Evolutionary conservation across 306 rosid species (phyloP).

Genomic region (Ochetophila trinervis): DNA sequence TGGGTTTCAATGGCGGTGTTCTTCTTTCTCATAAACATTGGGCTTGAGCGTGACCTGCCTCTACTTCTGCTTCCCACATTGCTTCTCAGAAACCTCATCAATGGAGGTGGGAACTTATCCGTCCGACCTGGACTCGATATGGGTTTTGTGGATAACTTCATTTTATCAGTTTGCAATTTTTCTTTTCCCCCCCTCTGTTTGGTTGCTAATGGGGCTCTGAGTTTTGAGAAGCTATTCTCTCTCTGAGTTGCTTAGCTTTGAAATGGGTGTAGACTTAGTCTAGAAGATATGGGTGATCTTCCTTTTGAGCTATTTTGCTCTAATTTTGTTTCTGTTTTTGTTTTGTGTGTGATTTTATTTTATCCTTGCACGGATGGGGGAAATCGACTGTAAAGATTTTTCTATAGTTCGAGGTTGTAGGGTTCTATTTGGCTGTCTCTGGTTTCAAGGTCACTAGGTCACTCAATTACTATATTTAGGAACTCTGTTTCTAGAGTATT

Average conservation of each 20-base stretch:
- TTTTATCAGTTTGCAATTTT: slow-evolving; percentile 5
- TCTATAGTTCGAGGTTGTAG: slow-evolving; percentile 27
- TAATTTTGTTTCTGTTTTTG: slow-evolving; percentile 13
- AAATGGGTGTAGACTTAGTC: slow-evolving; percentile 15
- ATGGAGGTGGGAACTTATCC: slow-evolving; percentile 88
- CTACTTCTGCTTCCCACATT: slow-evolving; percentile 72
- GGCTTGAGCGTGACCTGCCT: slow-evolving; percentile 60
- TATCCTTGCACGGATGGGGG: slow-evolving; percentile 63
- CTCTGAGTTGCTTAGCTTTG: neutral
- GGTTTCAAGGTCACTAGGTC: slow-evolving; percentile 3
- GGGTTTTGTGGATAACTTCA: slow-evolving; percentile 66
- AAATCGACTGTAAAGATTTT: slow-evolving; percentile 29
- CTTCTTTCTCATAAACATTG: slow-evolving; percentile 70
- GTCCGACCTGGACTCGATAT: slow-evolving; percentile 76
- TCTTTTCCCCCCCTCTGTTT: neutral
- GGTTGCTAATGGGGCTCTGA: neutral
- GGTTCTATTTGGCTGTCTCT: slow-evolving; percentile 28
- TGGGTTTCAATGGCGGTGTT: slow-evolving; percentile 59
- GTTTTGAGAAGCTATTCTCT: neutral
- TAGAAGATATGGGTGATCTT: slow-evolving; percentile 15
- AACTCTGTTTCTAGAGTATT: neutral
- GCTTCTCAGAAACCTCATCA: slow-evolving; percentile 76
- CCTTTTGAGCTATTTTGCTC: neutral
- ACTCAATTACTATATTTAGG: neutral
- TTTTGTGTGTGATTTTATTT: slow-evolving; percentile 15